phyloP scores from a whole-genome alignment of 306 rosid genomes.

The Malus domestica region DNA sequence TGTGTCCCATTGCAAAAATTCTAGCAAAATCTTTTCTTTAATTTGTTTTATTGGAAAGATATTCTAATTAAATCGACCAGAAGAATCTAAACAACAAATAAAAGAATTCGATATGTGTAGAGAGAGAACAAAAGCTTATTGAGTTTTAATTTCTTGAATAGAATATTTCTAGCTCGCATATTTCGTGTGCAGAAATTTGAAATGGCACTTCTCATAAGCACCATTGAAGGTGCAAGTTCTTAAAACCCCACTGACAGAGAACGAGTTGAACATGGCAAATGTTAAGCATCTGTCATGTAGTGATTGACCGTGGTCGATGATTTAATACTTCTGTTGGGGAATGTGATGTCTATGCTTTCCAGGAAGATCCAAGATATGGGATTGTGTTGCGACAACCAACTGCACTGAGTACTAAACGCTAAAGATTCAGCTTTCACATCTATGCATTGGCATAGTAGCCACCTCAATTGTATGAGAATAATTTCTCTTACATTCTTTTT shows the following conservation, averaged over 20 bases:
- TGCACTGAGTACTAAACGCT: background rate
- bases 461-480: too few species aligned
- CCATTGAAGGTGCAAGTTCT: constrained; percentile 4
- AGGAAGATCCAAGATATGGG: background rate
- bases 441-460: background rate
- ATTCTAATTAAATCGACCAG: background rate
- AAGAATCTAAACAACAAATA: too few species aligned
- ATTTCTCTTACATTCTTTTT: too few species aligned
- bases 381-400: background rate
- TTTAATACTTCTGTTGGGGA: background rate
- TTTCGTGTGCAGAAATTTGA: too few species aligned
- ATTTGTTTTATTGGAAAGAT: background rate
- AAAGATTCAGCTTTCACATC: background rate
- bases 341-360: background rate
- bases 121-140: too few species aligned
- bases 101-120: too few species aligned
- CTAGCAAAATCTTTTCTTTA: background rate
- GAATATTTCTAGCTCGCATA: too few species aligned
- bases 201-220: background rate
- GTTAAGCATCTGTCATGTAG: background rate
- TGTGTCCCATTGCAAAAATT: background rate
- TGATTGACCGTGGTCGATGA: too few species aligned
- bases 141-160: background rate
- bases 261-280: background rate
- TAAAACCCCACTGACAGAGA: background rate